These are phyloP conservation scores for Aspergillus luchuensis DNA, from an alignment of 2,329 filamentous ascomycete genomes.

Conservation along the genomic window DNA sequence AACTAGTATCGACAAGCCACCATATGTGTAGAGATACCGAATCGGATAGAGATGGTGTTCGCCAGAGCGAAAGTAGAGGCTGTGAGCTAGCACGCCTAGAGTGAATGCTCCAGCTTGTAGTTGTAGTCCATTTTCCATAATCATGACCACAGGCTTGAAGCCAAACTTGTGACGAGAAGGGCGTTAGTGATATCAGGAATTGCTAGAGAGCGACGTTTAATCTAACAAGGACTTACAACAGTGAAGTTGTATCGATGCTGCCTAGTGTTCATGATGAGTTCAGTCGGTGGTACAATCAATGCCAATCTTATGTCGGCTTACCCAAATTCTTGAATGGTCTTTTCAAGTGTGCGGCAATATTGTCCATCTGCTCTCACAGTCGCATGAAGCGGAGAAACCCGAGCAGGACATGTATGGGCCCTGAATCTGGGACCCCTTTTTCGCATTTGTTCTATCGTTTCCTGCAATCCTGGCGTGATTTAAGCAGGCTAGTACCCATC, in stretches of 20 bases:
- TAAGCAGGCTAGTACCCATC: background rate
- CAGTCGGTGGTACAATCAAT: background rate
- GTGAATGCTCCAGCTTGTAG: background rate
- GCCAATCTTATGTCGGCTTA: background rate
- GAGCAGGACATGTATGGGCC: too few relatives aligned
- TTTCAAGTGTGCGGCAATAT: too few relatives aligned
- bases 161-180: too few relatives aligned
- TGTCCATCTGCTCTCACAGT: too few relatives aligned
- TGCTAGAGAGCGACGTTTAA: background rate
- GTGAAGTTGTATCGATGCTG: background rate
- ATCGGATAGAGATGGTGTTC: constrained; percentile 1
- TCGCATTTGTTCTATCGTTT: too few relatives aligned
- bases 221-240: background rate
- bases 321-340: background rate
- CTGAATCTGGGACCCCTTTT: too few relatives aligned
- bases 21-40: background rate
- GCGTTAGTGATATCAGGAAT: background rate
- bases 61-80: background rate
- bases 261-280: background rate
- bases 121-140: background rate
- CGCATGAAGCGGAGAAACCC: too few relatives aligned
- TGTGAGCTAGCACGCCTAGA: background rate
- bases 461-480: background rate
- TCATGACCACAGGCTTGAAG: background rate
- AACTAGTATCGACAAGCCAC: too few relatives aligned